Evolutionary conservation across 176 grass and related monocot species (phyloP), one percentile per base, ranked within the genome.

Genomic region (Carex scoparia): DNA sequence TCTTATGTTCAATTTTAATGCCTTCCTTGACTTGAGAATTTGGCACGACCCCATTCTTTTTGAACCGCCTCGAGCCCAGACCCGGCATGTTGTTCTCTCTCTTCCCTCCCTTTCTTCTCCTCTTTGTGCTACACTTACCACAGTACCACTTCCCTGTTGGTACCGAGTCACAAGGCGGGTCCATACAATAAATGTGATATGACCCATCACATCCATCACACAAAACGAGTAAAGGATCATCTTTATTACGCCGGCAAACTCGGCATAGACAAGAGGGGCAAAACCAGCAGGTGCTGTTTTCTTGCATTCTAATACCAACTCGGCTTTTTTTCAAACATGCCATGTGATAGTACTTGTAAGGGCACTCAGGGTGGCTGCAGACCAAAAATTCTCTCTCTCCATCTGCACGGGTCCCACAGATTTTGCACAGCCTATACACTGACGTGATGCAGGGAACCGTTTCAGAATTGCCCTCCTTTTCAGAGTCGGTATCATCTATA

Each of bases 191-290:
- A 42, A 90, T 88, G 84, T 94, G 95, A 60, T 91, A 98, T 40
- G 95, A 91, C 70, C 91, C 91, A 28, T 98, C 91, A 31, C 95
- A 98, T 19, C 88, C 85, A 61, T 98, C 95, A 7, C 95, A 98
- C 57, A 98, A 60, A 78, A 98, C 90, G 75, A 94, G 91, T 79
- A 86, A 69, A 69, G 91, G 73, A 85, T 94, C 92, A 65, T 98
- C 93, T 88, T 87, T 91, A 69, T 98, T 77, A 79, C 12, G 16
- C 53, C 86, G 84, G 66, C 95, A 98, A 83, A 74, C 89, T 83
- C 91, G 78, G 58, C 95, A 98, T 53, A 98, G 88, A 81, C 95
- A 98, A 79, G 89, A 94, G 49, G 95, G 93, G 86, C 95, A 98
- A 76, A 91, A 98, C 95, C 93, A 94, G 85, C 82, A 88, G 1